phyloP scores from a whole-genome alignment of 176 grass and related monocot genomes.

The Miscanthus lutarioriparius region DNA sequence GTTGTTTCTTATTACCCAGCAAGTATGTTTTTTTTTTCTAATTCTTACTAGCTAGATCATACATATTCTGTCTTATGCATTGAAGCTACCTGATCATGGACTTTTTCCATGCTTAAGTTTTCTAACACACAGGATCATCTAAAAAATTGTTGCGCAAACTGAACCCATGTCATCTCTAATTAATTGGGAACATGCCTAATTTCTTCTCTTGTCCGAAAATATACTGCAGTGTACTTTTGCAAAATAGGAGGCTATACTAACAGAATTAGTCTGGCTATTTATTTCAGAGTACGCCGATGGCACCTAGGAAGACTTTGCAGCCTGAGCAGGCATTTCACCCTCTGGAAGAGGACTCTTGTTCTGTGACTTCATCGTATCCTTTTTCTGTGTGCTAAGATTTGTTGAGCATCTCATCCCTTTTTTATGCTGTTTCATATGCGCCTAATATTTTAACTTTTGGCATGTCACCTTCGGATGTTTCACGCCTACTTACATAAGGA shows the following conservation, averaged over 20 bases:
- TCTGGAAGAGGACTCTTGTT: slow-evolving; percentile 66
- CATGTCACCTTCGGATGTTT: not conserved
- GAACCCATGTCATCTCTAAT: not conserved
- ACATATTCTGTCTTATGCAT: not conserved
- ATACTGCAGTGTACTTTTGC: slow-evolving; percentile 1
- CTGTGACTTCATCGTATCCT: slow-evolving; percentile 83
- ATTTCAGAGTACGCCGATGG: slow-evolving; percentile 44
- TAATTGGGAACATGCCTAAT: not conserved
- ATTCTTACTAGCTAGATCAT: slow-evolving; percentile 6
- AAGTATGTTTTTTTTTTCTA: not conserved
- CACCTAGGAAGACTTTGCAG: slow-evolving; percentile 46
- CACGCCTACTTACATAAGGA: not conserved
- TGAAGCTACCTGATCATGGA: not conserved
- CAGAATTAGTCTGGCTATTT: slow-evolving; percentile 26
- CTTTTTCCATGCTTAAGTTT: slow-evolving; percentile 22
- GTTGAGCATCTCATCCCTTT: not conserved
- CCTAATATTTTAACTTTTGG: slow-evolving; percentile 12
- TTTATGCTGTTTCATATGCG: not conserved
- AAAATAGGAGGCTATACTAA: slow-evolving; percentile 18
- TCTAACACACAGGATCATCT: not conserved
- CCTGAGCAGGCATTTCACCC: slow-evolving; percentile 41
- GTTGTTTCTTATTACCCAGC: not conserved
- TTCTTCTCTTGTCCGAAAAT: slow-evolving; percentile 15
- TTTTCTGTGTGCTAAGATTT: slow-evolving; percentile 33
- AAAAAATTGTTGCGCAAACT: slow-evolving; percentile 8